A percentile compares a stretch with the other conserved stretches of the same genome.
Conservation (phyloP, 106 monocot genomes). For the Dioscorea dumetorum region DNA sequence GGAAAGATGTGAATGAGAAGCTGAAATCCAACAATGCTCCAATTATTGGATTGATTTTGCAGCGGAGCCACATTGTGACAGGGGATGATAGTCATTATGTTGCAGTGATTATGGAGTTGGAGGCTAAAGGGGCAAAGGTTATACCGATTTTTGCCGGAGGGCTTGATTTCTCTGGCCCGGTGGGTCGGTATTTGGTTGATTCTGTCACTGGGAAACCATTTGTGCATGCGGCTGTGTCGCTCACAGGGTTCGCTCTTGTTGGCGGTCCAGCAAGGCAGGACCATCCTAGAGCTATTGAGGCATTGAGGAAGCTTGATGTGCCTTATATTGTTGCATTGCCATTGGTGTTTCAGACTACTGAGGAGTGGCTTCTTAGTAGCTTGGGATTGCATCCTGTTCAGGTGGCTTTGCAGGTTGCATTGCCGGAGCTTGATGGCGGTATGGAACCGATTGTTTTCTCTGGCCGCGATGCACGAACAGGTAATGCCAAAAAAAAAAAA, state of each 20-base stretch:
- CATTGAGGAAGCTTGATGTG: slow-evolving; percentile 64
- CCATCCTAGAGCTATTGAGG: slow-evolving; percentile 78
- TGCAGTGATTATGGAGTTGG: slow-evolving; percentile 82
- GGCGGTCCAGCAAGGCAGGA: slow-evolving; percentile 86
- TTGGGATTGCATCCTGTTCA: slow-evolving; percentile 78
- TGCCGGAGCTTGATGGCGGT: slow-evolving; percentile 85
- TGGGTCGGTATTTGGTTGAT: slow-evolving; percentile 54
- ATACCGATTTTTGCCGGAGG: slow-evolving; percentile 74
- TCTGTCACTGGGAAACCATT: slow-evolving; percentile 58
- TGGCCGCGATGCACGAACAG: slow-evolving; percentile 71
- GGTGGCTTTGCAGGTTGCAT: slow-evolving; percentile 82
- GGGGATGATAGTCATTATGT: slow-evolving; percentile 82
- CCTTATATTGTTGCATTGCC: slow-evolving; percentile 81
- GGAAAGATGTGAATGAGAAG: slow-evolving; percentile 47
- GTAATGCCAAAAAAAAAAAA: too few species aligned
- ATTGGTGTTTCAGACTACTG: slow-evolving; percentile 84
- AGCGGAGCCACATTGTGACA: slow-evolving; percentile 83
- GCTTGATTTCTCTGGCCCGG: slow-evolving; percentile 70
- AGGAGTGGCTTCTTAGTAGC: slow-evolving; percentile 83
- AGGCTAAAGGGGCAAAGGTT: slow-evolving; percentile 74
- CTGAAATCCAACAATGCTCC: slow-evolving; percentile 47
- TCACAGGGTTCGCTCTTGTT: slow-evolving; percentile 81
- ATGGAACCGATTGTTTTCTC: slow-evolving; percentile 91
- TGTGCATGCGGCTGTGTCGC: slow-evolving; percentile 51
- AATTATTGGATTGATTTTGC: slow-evolving; percentile 55